phyloP scores from a whole-genome alignment of 352 stramenopile species.

The Pythium insidiosum region DNA sequence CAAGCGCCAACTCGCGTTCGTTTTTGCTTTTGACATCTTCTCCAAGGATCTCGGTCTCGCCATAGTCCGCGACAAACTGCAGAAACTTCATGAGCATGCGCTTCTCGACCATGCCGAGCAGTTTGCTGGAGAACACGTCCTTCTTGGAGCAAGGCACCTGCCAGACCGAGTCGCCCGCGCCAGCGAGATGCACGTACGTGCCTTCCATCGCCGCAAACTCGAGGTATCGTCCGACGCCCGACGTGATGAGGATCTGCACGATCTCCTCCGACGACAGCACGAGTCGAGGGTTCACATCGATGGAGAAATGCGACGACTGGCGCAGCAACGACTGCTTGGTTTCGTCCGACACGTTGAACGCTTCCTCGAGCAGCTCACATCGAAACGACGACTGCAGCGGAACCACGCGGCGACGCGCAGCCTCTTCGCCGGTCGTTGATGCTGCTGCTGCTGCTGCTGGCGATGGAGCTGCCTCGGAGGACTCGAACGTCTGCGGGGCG shows the following conservation, averaged over 20 bases:
- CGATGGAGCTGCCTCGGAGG: conserved; percentile 7
- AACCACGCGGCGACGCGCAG: conserved; percentile 9
- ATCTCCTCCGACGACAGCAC: conserved; percentile 71
- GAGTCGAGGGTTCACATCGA: conserved; percentile 76
- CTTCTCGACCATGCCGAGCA: conserved; percentile 84
- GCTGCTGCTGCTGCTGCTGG: background rate
- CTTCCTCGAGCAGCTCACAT: conserved; percentile 33
- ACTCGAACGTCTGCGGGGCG: conserved; percentile 22
- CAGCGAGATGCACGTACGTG: conserved; percentile 61
- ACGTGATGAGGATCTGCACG: conserved; percentile 80
- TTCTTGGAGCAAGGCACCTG: conserved; percentile 86
- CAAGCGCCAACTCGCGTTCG: conserved; percentile 69
- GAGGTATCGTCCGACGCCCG: conserved; percentile 78
- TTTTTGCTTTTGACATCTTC: conserved; percentile 82
- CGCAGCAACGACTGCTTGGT: conserved; percentile 24
- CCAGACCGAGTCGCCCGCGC: conserved; percentile 40
- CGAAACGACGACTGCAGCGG: conserved; percentile 36
- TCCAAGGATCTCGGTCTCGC: conserved; percentile 56
- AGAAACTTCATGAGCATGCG: conserved; percentile 88
- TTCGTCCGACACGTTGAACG: conserved; percentile 24
- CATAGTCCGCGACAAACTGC: conserved; percentile 84
- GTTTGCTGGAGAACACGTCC: conserved; percentile 83
- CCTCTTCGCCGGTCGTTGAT: background rate
- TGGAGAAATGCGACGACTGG: conserved; percentile 56
- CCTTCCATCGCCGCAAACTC: conserved; percentile 84